Conservation (phyloP, 257 asterid genomes). For the Solanum phureja region DNA sequence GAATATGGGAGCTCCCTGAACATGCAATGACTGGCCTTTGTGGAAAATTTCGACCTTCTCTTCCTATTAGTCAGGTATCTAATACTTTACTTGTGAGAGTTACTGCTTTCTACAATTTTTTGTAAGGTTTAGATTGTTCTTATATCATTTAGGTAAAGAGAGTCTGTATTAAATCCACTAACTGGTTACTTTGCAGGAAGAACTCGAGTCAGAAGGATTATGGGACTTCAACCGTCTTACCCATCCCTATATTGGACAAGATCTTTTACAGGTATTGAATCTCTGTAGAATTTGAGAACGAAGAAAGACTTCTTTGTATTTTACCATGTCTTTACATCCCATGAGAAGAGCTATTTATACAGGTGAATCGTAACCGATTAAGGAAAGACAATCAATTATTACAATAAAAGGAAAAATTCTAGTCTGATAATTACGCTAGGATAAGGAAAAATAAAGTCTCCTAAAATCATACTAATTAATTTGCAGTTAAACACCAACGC, state of each 20-base stretch:
- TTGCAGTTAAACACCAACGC: background rate
- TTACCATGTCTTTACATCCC: background rate
- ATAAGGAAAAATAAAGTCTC: background rate
- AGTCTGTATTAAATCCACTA: background rate
- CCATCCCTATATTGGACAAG: constrained; percentile 58
- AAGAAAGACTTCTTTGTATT: background rate
- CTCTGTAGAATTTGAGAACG: background rate
- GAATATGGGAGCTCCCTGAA: constrained; percentile 99
- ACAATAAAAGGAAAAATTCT: background rate
- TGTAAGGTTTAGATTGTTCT: background rate
- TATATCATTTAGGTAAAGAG: background rate
- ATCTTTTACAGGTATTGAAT: constrained; percentile 41
- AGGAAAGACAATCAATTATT: background rate
- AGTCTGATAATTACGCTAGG: background rate
- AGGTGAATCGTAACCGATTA: background rate
- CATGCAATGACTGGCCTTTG: constrained; percentile 95
- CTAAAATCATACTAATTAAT: background rate
- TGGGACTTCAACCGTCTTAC: constrained; percentile 92
- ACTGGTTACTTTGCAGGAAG: constrained; percentile 48
- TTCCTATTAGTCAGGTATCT: constrained; percentile 76
- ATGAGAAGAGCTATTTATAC: background rate
- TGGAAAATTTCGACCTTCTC: constrained; percentile 93
- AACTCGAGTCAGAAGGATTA: constrained; percentile 86
- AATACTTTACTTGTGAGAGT: background rate
- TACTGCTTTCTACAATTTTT: background rate